Percentiles rank a stretch among this genome's conserved stretches.
These are phyloP conservation scores for Inonotus hispidus DNA, from an alignment of 1,284 basidiomycete genomes.

Conservation along the genomic window DNA sequence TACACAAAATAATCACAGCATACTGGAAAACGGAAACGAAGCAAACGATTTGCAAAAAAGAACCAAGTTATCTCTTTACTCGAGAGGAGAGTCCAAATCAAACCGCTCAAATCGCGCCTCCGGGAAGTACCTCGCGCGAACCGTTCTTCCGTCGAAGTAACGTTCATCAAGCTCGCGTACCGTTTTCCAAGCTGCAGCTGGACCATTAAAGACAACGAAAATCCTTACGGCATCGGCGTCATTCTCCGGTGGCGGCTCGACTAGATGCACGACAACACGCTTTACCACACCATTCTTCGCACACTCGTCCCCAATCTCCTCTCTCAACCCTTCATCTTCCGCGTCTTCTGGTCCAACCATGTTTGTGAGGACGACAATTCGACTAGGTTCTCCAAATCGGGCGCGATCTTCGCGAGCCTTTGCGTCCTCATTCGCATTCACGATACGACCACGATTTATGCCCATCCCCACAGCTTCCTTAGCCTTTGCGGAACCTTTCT, in stretches of 20 bases:
- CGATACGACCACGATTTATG: constrained; percentile 75
- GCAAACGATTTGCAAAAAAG: neutral
- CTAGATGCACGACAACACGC: constrained; percentile 78
- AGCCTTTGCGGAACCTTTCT: constrained; percentile 25
- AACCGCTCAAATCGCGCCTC: constrained; percentile 53
- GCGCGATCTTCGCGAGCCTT: constrained; percentile 67
- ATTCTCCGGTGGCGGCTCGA: constrained; percentile 55
- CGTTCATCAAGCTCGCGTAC: constrained; percentile 87
- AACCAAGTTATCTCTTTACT: neutral
- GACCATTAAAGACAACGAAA: constrained; percentile 82
- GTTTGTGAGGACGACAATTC: constrained; percentile 84
- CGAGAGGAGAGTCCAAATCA: constrained; percentile 38
- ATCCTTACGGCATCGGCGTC: constrained; percentile 72
- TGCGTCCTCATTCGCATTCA: constrained; percentile 81
- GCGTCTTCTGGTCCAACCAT: constrained; percentile 80
- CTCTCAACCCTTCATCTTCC: constrained; percentile 79
- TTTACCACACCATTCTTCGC: constrained; percentile 88
- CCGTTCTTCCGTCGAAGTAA: constrained; percentile 82
- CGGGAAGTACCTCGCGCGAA: constrained; percentile 80
- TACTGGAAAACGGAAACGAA: neutral
- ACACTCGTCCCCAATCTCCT: constrained; percentile 89
- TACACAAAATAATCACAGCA: neutral
- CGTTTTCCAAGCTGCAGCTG: constrained; percentile 91
- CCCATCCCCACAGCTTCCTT: constrained; percentile 35
- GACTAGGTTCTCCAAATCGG: constrained; percentile 81